Conservation (phyloP, 2,329 filamentous ascomycete genomes). For the Stemphylium vesicarium region DNA sequence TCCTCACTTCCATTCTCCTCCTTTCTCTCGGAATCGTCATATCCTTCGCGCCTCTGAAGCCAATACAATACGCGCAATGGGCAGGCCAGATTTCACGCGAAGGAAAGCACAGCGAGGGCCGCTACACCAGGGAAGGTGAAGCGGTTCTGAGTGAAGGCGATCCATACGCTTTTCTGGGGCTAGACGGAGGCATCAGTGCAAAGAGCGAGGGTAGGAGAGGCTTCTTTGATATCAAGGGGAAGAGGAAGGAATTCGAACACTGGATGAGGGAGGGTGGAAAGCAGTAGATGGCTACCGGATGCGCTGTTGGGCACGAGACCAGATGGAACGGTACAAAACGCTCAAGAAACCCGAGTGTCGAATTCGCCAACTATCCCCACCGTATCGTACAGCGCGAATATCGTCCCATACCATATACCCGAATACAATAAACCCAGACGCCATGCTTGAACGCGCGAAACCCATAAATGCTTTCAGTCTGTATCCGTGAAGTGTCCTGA, state of each 20-base stretch:
- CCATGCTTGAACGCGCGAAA: constrained; percentile 19
- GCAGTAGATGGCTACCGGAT: constrained; percentile 6
- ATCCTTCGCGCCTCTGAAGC: constrained; percentile 77
- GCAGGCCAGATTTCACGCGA: constrained; percentile 83
- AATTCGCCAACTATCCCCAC: background rate
- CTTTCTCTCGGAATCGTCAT: constrained; percentile 84
- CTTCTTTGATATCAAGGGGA: constrained; percentile 86
- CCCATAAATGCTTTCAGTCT: constrained; percentile 1
- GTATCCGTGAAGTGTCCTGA: background rate
- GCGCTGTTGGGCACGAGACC: background rate
- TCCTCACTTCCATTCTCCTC: constrained; percentile 77
- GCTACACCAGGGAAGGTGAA: constrained; percentile 67
- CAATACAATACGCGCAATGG: constrained; percentile 84
- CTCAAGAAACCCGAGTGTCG: background rate
- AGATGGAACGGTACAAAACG: background rate
- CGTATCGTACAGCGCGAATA: background rate
- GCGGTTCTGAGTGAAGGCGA: constrained; percentile 71
- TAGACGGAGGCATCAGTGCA: constrained; percentile 61
- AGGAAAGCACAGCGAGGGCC: constrained; percentile 65
- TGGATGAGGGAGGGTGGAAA: constrained; percentile 56
- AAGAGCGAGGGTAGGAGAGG: constrained; percentile 73
- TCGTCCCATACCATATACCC: background rate
- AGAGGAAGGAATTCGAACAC: constrained; percentile 86
- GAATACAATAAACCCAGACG: constrained; percentile 11
- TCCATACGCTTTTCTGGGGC: constrained; percentile 71